Percentiles rank a stretch among this genome's conserved stretches.
Evolutionary conservation across 306 rosid species (phyloP).

Genomic region (Castanopsis chinensis): DNA sequence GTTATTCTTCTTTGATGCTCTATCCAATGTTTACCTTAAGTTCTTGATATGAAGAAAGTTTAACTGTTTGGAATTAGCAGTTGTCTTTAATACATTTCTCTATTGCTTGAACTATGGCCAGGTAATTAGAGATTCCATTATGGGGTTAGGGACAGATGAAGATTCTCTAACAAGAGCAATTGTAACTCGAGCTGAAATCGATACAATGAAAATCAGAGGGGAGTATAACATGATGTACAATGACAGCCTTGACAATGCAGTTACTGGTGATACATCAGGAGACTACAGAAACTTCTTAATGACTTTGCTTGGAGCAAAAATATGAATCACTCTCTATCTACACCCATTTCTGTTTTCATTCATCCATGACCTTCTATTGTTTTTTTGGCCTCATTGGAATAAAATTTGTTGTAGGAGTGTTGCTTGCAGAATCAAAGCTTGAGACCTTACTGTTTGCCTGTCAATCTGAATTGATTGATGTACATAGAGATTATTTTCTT

Average conservation of each 20-base stretch:
- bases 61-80: neutral
- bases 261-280: conserved; percentile 77
- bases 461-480: neutral
- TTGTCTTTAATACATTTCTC: neutral
- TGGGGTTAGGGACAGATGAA: conserved; percentile 91
- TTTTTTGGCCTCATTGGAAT: conserved; percentile 9
- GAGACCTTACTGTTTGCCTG: neutral
- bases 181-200: conserved; percentile 75
- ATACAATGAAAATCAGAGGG: conserved; percentile 52
- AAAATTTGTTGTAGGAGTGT: neutral
- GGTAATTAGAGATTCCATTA: conserved; percentile 66
- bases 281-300: conserved; percentile 72
- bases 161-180: conserved; percentile 80
- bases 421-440: neutral
- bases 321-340: conserved; percentile 28
- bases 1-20: neutral
- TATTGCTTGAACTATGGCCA: conserved; percentile 28
- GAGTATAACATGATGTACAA: conserved; percentile 58
- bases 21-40: neutral
- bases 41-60: conserved; percentile 6
- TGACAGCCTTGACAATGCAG: conserved; percentile 54
- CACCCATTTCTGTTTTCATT: neutral
- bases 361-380: conserved; percentile 19
- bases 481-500: neutral
- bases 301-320: conserved; percentile 75